phyloP scores from a whole-genome alignment of 441 rosid genomes.

The Pelargonium citronellum region DNA sequence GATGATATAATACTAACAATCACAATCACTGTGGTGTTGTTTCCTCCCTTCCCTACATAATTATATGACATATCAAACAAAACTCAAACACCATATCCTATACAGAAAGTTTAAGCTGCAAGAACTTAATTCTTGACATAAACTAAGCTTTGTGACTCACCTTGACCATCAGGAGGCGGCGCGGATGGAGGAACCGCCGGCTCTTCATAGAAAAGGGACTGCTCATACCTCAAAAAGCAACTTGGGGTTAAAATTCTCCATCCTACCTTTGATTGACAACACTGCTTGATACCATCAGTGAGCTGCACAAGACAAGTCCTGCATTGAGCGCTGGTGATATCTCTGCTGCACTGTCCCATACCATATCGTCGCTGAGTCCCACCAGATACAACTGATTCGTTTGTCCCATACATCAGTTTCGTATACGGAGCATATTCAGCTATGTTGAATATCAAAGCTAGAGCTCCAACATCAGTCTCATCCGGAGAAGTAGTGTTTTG shows the following conservation, averaged over 20 bases:
- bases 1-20: neutral
- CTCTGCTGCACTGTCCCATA: constrained; percentile 37
- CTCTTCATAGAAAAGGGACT: constrained; percentile 12
- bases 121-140: neutral
- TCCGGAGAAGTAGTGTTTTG: constrained; percentile 24
- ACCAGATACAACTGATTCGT: constrained; percentile 26
- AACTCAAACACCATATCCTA: no score
- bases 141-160: neutral
- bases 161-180: neutral
- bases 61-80: neutral
- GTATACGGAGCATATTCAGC: neutral
- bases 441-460: neutral
- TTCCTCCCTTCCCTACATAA: constrained; percentile 4
- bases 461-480: constrained; percentile 19
- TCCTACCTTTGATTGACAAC: constrained; percentile 29
- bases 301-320: constrained; percentile 21
- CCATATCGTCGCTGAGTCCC: constrained; percentile 30
- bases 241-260: constrained; percentile 32
- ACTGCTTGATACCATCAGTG: constrained; percentile 22
- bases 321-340: constrained; percentile 33
- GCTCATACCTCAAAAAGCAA: constrained; percentile 39
- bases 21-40: neutral
- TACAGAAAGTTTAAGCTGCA: neutral
- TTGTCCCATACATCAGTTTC: neutral
- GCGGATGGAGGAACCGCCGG: neutral